Percentiles rank a stretch among this genome's conserved stretches.
These are phyloP conservation scores for Leccinum subfulvum DNA, from an alignment of 1,284 basidiomycete genomes.

Conservation along the genomic window DNA sequence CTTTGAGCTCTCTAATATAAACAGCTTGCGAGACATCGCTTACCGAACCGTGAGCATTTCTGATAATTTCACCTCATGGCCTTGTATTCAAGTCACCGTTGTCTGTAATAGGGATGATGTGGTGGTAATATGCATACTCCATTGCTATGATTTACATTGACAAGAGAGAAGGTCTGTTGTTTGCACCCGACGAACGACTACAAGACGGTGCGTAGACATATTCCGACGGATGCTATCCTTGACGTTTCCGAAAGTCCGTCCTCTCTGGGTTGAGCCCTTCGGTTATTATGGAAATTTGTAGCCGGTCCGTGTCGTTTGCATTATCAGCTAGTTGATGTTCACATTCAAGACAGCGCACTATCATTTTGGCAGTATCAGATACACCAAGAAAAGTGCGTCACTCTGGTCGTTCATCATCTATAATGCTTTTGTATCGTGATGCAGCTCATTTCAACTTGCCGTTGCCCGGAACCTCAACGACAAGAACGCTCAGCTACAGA, in stretches of 20 bases:
- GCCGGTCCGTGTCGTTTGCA: constrained; percentile 46
- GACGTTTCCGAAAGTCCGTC: constrained; percentile 58
- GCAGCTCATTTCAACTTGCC: constrained; percentile 77
- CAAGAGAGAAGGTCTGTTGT: constrained; percentile 59
- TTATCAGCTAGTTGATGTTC: constrained; percentile 3
- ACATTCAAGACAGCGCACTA: constrained; percentile 53
- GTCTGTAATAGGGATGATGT: constrained; percentile 68
- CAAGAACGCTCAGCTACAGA: constrained; percentile 75
- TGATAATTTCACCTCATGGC: background rate
- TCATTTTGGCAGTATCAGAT: constrained; percentile 88
- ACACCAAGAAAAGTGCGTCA: constrained; percentile 72
- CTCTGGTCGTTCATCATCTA: background rate
- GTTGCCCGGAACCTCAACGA: constrained; percentile 76
- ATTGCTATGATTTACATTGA: constrained; percentile 6
- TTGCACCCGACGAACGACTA: constrained; percentile 82
- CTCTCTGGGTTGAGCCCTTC: constrained; percentile 74
- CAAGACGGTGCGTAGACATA: constrained; percentile 64
- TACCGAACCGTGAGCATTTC: constrained; percentile 62
- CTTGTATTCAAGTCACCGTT: constrained; percentile 2
- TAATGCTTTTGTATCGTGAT: constrained; percentile 9
- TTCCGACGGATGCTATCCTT: constrained; percentile 10
- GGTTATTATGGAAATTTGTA: constrained; percentile 75
- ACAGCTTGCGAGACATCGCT: constrained; percentile 76
- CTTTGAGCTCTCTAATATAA: constrained; percentile 13
- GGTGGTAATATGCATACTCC: constrained; percentile 49